Evolutionary conservation across 345 rosid species (phyloP), one percentile per base, ranked within the genome.

Genomic region (Arabidopsis suecica): DNA sequence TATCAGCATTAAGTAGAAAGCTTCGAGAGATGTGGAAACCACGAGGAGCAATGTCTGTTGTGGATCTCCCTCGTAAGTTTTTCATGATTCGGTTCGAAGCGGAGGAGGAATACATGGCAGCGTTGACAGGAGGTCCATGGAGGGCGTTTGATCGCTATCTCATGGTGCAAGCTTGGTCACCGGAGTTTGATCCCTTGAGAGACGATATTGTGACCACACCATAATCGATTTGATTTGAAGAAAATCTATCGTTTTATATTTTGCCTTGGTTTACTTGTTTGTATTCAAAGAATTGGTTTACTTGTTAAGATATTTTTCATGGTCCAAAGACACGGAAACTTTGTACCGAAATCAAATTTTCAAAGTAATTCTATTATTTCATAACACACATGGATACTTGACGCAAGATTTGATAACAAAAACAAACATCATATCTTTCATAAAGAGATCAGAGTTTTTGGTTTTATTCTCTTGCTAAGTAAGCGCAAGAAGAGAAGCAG

Each of bases 391-490:
- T 20, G 13, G 60, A 53, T 20, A 9, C 10, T 55, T 37, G 34
- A 22, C 12, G 38, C 45, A 54, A 7, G 50, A 16, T 14, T 48
- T 14, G 18, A 3, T 32, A 61, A n/a, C 32, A 13, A 71, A 44
- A 56, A 14, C 28, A 74, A 74, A 55, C 48, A 68, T 60, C 68
- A 68, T 60, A 61, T 22, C 51, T 36, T 50, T 28, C 20, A 75
- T 25, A 10, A 59, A 11, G 47, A 76, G 65, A 69, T 54, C 44
- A 44, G 61, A 69, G 79, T 76, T 25, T 61, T 61, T 61, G 48
- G 79, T 53, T 51, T 77, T 77, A 77, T 77, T 77, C 65, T 55
- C 71, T 53, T 53, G 75, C 70, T 42, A 48, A 69, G 65, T 20
- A 49, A 32, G 3, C 38, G 44, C 44, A 67, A 67, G 47, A 20